Evolutionary conservation across 192 early-diverging fungal genomes (phyloP).

Genomic region (Coemansia sp.): DNA sequence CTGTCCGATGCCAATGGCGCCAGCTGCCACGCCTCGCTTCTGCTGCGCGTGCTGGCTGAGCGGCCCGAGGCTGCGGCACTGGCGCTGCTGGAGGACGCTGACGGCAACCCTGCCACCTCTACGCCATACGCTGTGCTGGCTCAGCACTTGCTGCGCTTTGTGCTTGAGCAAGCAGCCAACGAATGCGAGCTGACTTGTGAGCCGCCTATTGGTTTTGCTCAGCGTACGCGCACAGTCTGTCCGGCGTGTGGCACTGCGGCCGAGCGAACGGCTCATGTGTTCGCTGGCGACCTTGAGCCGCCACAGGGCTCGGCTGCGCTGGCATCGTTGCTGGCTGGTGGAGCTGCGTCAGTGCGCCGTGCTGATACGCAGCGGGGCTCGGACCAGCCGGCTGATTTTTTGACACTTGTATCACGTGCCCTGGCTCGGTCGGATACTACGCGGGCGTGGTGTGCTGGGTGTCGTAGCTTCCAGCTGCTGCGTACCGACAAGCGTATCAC

Average conservation of each 20-base stretch:
- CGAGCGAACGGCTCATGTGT: conserved; percentile 68
- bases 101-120: conserved; percentile 65
- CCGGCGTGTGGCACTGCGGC: conserved; percentile 66
- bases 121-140: conserved; percentile 74
- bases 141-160: conserved; percentile 88
- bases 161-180: conserved; percentile 86
- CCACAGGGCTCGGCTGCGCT: conserved; percentile 56
- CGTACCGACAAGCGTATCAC: conserved; percentile 71
- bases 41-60: conserved; percentile 80
- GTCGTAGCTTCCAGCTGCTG: conserved; percentile 82
- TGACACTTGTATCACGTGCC: conserved; percentile 22
- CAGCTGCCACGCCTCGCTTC: conserved; percentile 95
- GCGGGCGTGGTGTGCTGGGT: conserved; percentile 83
- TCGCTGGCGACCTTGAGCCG: conserved; percentile 84
- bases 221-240: conserved; percentile 57
- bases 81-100: conserved; percentile 77
- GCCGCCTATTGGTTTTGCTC: conserved; percentile 33
- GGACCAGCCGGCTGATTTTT: conserved; percentile 18
- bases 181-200: conserved; percentile 58
- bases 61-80: conserved; percentile 85
- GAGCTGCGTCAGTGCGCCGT: conserved; percentile 38
- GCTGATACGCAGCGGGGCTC: conserved; percentile 27
- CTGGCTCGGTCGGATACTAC: conserved; percentile 29
- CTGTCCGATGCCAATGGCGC: conserved; percentile 80
- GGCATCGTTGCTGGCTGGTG: conserved; percentile 46